Evolutionary conservation across 108 stramenopile species (phyloP), one percentile per base, ranked within the genome.

Genomic region (Nitzschia putrida): DNA sequence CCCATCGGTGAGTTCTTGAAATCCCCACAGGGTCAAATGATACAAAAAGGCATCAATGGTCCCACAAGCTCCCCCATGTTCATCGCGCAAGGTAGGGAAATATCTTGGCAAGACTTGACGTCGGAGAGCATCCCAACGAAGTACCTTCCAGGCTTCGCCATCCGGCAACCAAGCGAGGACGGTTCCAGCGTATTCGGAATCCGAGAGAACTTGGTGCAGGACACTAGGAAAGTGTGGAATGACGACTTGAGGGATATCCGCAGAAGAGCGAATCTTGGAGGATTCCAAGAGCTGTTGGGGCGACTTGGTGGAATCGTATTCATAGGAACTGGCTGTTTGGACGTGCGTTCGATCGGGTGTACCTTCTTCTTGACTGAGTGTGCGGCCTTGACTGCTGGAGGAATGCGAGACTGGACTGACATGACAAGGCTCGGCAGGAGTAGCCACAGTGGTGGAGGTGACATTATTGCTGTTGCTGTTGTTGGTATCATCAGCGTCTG

Each of bases 31-130:
- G 41, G 71, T 60, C 34, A 85, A 22, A 39, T 85, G 73, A 64
- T 65, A 74, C 65, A 88, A 59, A 79, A 88, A 88, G 0, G 80
- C 70, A 57, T 88, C 80, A 24, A 88, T 79, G 41, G 78, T 78
- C 41, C 80, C 80, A 47, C 75, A 72, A 4, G 59, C 66, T 18
- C 43, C 38, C n/a, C 77, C 83, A 26, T 77, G 29, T 53, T 83
- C 82, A 43, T 80, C 72, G n/a, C 61, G 39, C 22, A 82, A 57
- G 42, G 68, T 57, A 11, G 77, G 44, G 71, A 86, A 86, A 43
- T 73, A 75, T 34, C 64, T 60, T 25, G 85, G 85, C 40, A 86
- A 71, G 23, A 86, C 68, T 14, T 69, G 44, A 13, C 73, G 68
- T 0, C 82, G 73, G 16, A 86, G 70, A 9, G 80, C 82, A 56